Conservation (phyloP, 345 rosid genomes). For the Dipteronia sinensis region DNA sequence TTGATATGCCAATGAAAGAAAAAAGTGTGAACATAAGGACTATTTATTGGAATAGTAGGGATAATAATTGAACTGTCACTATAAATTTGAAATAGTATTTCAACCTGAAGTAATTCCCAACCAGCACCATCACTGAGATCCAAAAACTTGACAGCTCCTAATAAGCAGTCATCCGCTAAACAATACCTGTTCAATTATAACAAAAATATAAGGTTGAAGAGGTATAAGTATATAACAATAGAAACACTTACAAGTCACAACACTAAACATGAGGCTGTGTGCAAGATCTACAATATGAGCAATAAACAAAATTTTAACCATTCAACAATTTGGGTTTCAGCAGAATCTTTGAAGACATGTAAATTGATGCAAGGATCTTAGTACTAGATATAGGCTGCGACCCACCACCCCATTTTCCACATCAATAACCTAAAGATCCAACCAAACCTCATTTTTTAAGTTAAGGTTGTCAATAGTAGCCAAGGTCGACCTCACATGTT, state of each 20-base stretch:
- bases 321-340: background rate
- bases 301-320: background rate
- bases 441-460: no score
- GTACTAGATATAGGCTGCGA: no score
- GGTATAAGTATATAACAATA: background rate
- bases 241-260: background rate
- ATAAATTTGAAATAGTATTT: slow-evolving; percentile 1
- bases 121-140: slow-evolving; percentile 84
- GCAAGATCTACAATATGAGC: background rate
- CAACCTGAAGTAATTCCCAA: slow-evolving; percentile 94
- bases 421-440: no score
- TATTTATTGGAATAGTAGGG: background rate
- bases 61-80: background rate
- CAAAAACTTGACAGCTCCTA: slow-evolving; percentile 84
- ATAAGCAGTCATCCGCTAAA: slow-evolving; percentile 79
- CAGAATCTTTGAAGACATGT: background rate
- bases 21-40: background rate
- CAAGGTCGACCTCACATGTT: no score
- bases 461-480: no score
- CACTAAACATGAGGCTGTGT: background rate
- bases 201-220: background rate
- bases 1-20: background rate
- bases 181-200: slow-evolving; percentile 63
- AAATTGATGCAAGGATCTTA: background rate
- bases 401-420: no score